These are phyloP conservation scores for Fusarium siculi DNA, from an alignment of 2,329 filamentous ascomycete genomes.

Conservation along the genomic window DNA sequence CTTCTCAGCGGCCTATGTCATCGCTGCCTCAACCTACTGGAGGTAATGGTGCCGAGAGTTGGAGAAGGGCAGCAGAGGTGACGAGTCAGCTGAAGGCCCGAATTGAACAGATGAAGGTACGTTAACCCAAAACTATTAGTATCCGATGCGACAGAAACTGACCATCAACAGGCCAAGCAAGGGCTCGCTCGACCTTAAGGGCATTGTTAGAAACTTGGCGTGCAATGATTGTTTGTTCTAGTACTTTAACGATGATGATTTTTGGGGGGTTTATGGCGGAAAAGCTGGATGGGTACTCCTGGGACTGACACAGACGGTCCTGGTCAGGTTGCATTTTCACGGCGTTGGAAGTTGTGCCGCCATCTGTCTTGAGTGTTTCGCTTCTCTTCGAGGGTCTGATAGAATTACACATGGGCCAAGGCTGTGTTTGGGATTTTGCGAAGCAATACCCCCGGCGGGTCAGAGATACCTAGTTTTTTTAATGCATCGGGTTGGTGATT, in stretches of 20 bases:
- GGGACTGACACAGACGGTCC: constrained; percentile 33
- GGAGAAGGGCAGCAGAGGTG: constrained; percentile 96
- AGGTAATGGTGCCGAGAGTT: constrained; percentile 74
- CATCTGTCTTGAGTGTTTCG: constrained; percentile 38
- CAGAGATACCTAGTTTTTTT: constrained; percentile 44
- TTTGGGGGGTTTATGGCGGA: constrained; percentile 33
- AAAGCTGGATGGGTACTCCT: constrained; percentile 38
- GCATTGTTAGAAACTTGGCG: constrained; percentile 13
- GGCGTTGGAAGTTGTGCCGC: constrained; percentile 45
- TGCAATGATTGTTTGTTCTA: constrained; percentile 17
- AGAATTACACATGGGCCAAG: constrained; percentile 34
- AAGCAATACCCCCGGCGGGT: constrained; percentile 38
- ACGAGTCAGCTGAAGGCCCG: constrained; percentile 96
- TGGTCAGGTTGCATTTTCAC: constrained; percentile 44
- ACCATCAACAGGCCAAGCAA: constrained; percentile 57
- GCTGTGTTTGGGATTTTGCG: constrained; percentile 39
- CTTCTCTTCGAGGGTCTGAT: constrained; percentile 29
- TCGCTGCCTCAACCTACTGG: constrained; percentile 50
- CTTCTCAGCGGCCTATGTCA: constrained; percentile 50
- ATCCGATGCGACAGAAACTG: background rate
- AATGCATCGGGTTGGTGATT: constrained; percentile 44
- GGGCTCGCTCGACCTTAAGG: constrained; percentile 57
- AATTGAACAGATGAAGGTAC: constrained; percentile 97
- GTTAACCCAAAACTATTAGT: constrained; percentile 14
- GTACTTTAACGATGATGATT: constrained; percentile 41